Evolutionary conservation across 495 filamentous ascomycete species (phyloP), one percentile per base, ranked within the genome.

Genomic region (Xylaria nigripes): DNA sequence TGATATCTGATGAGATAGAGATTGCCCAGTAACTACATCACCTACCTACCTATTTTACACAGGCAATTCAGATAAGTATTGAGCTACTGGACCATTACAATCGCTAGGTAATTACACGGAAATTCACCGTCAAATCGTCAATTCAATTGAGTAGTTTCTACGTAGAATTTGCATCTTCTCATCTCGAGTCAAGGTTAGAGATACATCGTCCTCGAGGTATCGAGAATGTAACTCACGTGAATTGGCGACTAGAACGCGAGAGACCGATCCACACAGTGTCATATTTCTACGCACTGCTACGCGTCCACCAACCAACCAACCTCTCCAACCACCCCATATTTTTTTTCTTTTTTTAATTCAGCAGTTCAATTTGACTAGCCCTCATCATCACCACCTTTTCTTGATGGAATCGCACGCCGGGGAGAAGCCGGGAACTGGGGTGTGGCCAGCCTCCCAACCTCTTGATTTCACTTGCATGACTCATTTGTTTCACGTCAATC

Each of bases 401-500:
- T 29, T 4, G 36, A 40, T 40, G 16, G 36, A 3, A 40, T 27
- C 34, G 29, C 45, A 36, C 32, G 46, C 45, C 40, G 48, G 53
- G 53, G 47, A 55, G 27, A 13, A 48, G 27, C 52, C 25, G 53
- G 38, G 38, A 44, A 56, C 30, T 50, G 21, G 47, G 22, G 15
- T 51, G 18, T 54, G 42, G 54, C 50, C 47, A 50, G 19, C 34
- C 55, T 47, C 54, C 61, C 57, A 60, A 32, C 58, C 64, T 57
- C 64, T 52, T 58, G 15, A 62, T 57, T 64, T 62, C 27, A 59
- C 27, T 25, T 42, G 45, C 21, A 56, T 67, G 64, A 67, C 64
- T 67, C 64, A 67, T 18, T 48, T 60, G 24, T 45, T 56, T 52
- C 56, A 50, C 51, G 47, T 55, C 54, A 50, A 13, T 40, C 29